Evolutionary conservation across 257 asterid species (phyloP).

Genomic region (Solanum ossicruentum): DNA sequence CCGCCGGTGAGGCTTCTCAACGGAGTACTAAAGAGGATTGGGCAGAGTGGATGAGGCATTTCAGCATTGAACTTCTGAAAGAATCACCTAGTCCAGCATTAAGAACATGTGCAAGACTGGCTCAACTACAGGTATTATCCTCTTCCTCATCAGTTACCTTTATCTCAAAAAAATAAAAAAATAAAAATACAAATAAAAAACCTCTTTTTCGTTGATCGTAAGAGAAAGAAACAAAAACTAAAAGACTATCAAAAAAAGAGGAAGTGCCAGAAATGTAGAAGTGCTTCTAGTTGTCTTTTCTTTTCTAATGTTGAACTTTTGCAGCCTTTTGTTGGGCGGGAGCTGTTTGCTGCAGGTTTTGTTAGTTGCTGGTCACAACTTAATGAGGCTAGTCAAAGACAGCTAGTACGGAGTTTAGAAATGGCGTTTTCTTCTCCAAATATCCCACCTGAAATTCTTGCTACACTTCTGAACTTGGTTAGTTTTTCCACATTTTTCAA

Average conservation of each 20-base stretch:
- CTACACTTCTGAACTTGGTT: constrained; percentile 96
- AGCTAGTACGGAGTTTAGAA: constrained; percentile 84
- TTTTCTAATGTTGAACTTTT: constrained; percentile 14
- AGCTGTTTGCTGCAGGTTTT: constrained; percentile 96
- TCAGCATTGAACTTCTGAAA: constrained; percentile 91
- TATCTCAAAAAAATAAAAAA: neutral
- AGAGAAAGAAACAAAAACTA: neutral
- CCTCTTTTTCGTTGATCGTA: neutral
- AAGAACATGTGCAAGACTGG: constrained; percentile 92
- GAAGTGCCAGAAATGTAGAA: neutral
- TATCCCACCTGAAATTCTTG: constrained; percentile 96
- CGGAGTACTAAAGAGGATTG: constrained; percentile 99
- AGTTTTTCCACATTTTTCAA: neutral
- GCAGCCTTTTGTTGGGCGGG: constrained; percentile 98
- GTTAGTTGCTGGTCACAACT: constrained; percentile 98
- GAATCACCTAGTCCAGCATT: constrained; percentile 98
- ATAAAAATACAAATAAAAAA: neutral
- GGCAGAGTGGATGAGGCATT: constrained; percentile 99
- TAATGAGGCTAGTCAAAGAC: constrained; percentile 70
- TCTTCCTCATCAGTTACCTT: neutral
- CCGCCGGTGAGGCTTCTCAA: constrained; percentile 99
- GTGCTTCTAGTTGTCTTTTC: neutral
- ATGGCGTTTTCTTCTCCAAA: constrained; percentile 98
- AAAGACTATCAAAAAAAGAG: neutral
- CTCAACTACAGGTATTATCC: constrained; percentile 74